Evolutionary conservation across 2,329 filamentous ascomycete genomes (phyloP).

Genomic region (Epichloe sylvatica): DNA sequence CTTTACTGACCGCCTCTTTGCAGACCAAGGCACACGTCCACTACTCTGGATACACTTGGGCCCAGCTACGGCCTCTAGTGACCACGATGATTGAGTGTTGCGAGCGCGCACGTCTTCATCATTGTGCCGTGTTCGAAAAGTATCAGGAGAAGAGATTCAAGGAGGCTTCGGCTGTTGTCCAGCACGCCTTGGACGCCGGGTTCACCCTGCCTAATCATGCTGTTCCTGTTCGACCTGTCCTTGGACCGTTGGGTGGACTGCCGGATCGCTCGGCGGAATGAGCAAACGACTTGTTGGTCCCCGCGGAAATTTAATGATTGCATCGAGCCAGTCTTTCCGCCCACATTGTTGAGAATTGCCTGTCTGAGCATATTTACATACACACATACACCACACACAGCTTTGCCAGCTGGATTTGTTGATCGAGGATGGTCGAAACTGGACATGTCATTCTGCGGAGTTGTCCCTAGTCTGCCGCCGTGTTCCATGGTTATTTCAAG

Average conservation of each 20-base stretch:
- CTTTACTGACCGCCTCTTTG: neutral
- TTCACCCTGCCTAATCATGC: conserved; percentile 34
- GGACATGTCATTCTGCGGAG: neutral
- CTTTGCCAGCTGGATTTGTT: neutral
- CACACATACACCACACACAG: neutral
- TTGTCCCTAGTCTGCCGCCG: neutral
- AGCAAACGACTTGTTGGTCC: conserved; percentile 16
- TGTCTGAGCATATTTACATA: neutral
- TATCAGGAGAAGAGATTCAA: conserved; percentile 83
- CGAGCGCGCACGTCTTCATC: conserved; percentile 65
- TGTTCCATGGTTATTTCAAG: neutral
- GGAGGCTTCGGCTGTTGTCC: conserved; percentile 66
- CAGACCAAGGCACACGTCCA: conserved; percentile 73
- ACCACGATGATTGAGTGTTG: conserved; percentile 77
- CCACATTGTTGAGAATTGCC: neutral
- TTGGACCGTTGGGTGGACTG: conserved; percentile 11
- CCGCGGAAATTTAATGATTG: conserved; percentile 12
- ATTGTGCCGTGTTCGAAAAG: conserved; percentile 79
- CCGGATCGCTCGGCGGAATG: conserved; percentile 15
- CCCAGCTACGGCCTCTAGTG: conserved; percentile 66
- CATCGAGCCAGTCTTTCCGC: neutral
- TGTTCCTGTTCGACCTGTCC: conserved; percentile 23
- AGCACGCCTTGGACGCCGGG: conserved; percentile 53
- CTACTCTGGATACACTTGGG: conserved; percentile 86
- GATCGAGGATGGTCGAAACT: neutral